A percentile compares a stretch with the other conserved stretches of the same genome.
These are phyloP conservation scores for Fusarium caatingaense DNA, from an alignment of 2,329 filamentous ascomycete genomes.

Conservation along the genomic window DNA sequence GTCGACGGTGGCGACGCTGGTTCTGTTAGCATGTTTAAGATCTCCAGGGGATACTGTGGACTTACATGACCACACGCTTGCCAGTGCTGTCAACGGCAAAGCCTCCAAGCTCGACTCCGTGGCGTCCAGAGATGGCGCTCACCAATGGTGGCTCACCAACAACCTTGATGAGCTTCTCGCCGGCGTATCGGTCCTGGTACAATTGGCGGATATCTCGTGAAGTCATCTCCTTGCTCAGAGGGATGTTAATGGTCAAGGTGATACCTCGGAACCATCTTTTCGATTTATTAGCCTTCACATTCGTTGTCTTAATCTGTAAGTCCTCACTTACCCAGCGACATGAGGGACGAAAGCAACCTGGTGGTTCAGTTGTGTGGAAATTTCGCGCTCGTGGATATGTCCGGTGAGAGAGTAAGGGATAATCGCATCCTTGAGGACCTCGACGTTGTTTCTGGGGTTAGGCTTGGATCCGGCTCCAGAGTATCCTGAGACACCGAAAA, in stretches of 20 bases:
- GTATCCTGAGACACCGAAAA: slow-evolving; percentile 94
- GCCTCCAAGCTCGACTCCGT: slow-evolving; percentile 92
- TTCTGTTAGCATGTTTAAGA: slow-evolving; percentile 30
- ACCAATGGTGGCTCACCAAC: slow-evolving; percentile 71
- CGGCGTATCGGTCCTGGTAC: slow-evolving; percentile 95
- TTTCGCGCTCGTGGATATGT: slow-evolving; percentile 95
- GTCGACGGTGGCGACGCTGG: slow-evolving; percentile 2
- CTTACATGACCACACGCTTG: slow-evolving; percentile 84
- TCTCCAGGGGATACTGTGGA: neutral
- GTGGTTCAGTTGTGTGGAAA: slow-evolving; percentile 79
- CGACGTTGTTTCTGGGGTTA: slow-evolving; percentile 90
- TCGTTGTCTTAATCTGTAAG: neutral
- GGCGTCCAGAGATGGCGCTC: slow-evolving; percentile 70
- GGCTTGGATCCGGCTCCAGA: slow-evolving; percentile 90
- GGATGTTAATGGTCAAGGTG: slow-evolving; percentile 89
- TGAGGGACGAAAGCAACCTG: slow-evolving; percentile 90
- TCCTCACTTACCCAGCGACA: slow-evolving; percentile 59
- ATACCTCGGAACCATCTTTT: slow-evolving; percentile 90
- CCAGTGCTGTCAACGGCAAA: slow-evolving; percentile 91
- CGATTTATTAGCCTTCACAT: neutral
- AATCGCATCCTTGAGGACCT: slow-evolving; percentile 85
- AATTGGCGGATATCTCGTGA: slow-evolving; percentile 92
- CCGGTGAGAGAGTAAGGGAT: slow-evolving; percentile 79
- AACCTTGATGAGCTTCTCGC: slow-evolving; percentile 94
- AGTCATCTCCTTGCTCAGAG: slow-evolving; percentile 85